phyloP scores from a whole-genome alignment of 2,329 filamentous ascomycete genomes.

The Phialophora tarda region DNA sequence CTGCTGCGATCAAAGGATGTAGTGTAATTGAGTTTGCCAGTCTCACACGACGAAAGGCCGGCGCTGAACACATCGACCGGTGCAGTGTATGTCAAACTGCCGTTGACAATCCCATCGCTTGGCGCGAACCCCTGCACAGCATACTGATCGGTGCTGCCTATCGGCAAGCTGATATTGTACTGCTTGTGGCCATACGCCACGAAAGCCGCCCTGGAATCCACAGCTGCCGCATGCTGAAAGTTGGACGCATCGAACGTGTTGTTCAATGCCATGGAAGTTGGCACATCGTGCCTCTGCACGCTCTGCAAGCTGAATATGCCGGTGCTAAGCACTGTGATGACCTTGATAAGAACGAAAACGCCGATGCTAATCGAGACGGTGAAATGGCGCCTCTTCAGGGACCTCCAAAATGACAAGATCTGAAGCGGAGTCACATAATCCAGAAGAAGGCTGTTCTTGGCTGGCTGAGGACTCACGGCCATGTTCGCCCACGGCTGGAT shows the following conservation, averaged over 20 bases:
- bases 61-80: slow-evolving; percentile 33
- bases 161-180: slow-evolving; percentile 30
- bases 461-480: slow-evolving; percentile 30
- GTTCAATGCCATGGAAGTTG: slow-evolving; percentile 24
- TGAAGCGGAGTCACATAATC: slow-evolving; percentile 36
- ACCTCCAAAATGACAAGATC: slow-evolving; percentile 29
- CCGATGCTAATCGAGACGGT: slow-evolving; percentile 24
- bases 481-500: slow-evolving; percentile 37
- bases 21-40: slow-evolving; percentile 25
- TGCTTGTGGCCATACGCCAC: slow-evolving; percentile 25
- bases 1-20: neutral
- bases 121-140: slow-evolving; percentile 30
- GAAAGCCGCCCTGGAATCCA: slow-evolving; percentile 32
- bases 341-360: slow-evolving; percentile 33
- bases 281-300: slow-evolving; percentile 16
- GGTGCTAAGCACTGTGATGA: slow-evolving; percentile 30
- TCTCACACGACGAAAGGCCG: slow-evolving; percentile 22
- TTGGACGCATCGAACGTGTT: slow-evolving; percentile 30
- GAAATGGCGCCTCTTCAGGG: slow-evolving; percentile 28
- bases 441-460: slow-evolving; percentile 33
- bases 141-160: slow-evolving; percentile 24
- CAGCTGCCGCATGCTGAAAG: slow-evolving; percentile 21
- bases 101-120: slow-evolving; percentile 21
- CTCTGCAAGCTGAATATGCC: slow-evolving; percentile 32
- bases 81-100: slow-evolving; percentile 30